Evolutionary conservation across 371 early-diverging fungal species (phyloP), one percentile per base, ranked within the genome.

Genomic region (Mortierella sp.): DNA sequence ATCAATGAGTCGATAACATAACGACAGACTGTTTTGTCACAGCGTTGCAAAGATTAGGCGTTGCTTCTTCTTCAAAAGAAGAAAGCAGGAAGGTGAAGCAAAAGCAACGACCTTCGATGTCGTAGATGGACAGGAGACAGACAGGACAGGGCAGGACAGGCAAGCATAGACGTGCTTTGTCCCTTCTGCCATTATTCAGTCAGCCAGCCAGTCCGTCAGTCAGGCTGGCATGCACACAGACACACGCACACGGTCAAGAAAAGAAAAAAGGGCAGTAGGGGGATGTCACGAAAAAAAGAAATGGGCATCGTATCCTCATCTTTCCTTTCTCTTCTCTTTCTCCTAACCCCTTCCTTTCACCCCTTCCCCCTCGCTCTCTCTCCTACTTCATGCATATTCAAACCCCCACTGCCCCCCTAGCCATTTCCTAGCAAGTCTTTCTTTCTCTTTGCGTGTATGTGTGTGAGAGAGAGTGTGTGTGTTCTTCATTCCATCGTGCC

Each of bases 341-440:
- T 26, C 51, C 50, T n/a, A 14, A 16, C 61, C 53, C 28, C 50
- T 34, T 31, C 61, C 46, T 64, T 61, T 16, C 37, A 24, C 51
- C 40, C 50, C 19, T n/a, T n/a, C n/a, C n/a, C n/a, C n/a, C n/a
- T n/a, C n/a, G n/a, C n/a, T n/a, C n/a, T 50, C 16, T 19, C 67
- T 67, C 67, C 31, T 75, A 64, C 64, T 48, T 34, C 64, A 55
- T 34, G 37, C 46, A 48, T 75, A 19, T 46, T 64, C 69, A 57
- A 73, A 34, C 64, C 34, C 64, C 64, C 34, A 19, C 21, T 14
- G 16, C 61, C 28, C 64, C 21, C 64, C 64, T 64, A 64, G 37
- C 40, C 64, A 64, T 37, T 64, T 40, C 37, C 40, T 64, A 37
- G 21, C 8, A 64, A 64, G 64, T 37, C 64, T 9, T 31, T 37